These are phyloP conservation scores for Kuraishia borneana DNA, from an alignment of 805 yeast species.

Conservation along the genomic window DNA sequence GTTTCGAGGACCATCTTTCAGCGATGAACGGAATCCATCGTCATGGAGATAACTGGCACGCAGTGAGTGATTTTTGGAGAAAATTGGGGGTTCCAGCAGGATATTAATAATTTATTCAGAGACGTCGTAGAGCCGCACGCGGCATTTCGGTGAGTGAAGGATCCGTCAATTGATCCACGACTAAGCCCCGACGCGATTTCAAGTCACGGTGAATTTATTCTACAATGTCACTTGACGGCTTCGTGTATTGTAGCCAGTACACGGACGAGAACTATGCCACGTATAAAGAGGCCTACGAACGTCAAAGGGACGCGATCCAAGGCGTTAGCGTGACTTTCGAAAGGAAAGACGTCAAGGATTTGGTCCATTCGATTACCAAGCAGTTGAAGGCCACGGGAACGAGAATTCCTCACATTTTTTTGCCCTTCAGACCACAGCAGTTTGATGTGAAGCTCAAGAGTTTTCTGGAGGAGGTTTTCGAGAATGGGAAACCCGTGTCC, in stretches of 20 bases:
- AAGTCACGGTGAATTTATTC: not conserved
- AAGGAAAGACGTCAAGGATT: constrained; percentile 53
- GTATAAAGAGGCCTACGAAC: constrained; percentile 4
- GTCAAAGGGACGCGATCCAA: not conserved
- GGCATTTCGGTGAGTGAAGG: no score
- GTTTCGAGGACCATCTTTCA: constrained; percentile 31
- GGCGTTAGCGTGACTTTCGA: constrained; percentile 31
- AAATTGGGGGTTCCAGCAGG: constrained; percentile 71
- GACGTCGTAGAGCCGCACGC: no score
- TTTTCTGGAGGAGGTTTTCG: constrained; percentile 49
- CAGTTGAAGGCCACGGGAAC: constrained; percentile 52
- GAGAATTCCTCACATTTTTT: constrained; percentile 59
- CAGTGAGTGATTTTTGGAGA: constrained; percentile 87
- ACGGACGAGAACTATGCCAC: constrained; percentile 12
- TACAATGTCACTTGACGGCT: constrained; percentile 11
- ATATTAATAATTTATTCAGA: constrained; percentile 23
- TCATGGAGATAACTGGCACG: constrained; percentile 37
- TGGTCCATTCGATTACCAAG: constrained; percentile 60
- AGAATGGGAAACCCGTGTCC: constrained; percentile 38
- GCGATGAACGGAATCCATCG: constrained; percentile 47
- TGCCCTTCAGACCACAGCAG: constrained; percentile 68
- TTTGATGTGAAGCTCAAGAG: constrained; percentile 47
- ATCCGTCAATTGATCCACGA: not conserved
- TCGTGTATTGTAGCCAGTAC: constrained; percentile 19
- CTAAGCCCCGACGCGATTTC: not conserved